Evolutionary conservation across 805 yeast species (phyloP), one percentile per base, ranked within the genome.

Genomic region (Saccharomyces jurei): DNA sequence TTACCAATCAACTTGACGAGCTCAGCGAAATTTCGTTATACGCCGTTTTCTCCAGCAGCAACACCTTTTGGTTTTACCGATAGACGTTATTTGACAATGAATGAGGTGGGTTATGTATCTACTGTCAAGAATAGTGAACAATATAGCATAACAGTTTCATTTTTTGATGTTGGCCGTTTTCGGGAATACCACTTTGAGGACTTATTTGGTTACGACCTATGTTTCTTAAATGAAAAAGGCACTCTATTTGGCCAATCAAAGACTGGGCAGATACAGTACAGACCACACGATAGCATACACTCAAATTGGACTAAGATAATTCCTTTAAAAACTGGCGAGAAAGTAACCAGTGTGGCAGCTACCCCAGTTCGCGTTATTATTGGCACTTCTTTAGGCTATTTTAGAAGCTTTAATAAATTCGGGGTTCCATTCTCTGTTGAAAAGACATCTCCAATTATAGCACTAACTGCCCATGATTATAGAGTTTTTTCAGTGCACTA

Each of bases 101-200:
- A 88, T 61, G 75, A 85, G 9, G 73, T 83, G 29, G 99, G 97
- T 0, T 87, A 88, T 65, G 86, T 84, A 0, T 87, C 95, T 81
- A 76, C 89, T 0, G 94, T 88, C 11, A 78, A 80, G 57, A 83
- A 78, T 25, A 75, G 74, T 28, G 73, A 72, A 1, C 79, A 82
- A 60, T 80, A 83, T 56, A 83, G 91, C 44, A 76, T 92, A n/a
- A 91, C 96, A 0, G 89, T 91, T 1, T 81, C 89, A 13, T 92
- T 94, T 64, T 89, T 89, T 64, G 97, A 92, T 66, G 76, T 86
- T 52, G 82, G 89, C 0, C 64, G 77, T 11, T 86, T 84, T 64
- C 81, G 83, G 54, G 96, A 89, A 62, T 89, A 89, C 63, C 92
- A 89, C 70, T 91, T 92, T 71, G 84, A 83, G 50, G 98, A 92